Percentiles rank a stretch among this genome's conserved stretches.
Evolutionary conservation across 1,139 yeast genomes (phyloP).

Genomic region (Zygotorulaspora mrakii): DNA sequence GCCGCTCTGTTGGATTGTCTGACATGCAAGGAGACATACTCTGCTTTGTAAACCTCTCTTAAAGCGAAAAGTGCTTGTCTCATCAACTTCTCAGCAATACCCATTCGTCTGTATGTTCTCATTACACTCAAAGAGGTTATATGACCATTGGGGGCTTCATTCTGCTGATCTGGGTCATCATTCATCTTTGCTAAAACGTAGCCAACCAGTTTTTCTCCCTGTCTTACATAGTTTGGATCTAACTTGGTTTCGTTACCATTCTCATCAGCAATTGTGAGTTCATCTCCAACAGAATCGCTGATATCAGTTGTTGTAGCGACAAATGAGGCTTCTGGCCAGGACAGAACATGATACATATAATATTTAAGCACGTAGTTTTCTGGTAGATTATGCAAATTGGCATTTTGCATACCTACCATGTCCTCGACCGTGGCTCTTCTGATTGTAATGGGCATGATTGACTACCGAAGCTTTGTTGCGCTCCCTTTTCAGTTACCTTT

Average conservation of each 20-base stretch:
- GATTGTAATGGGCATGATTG: constrained; percentile 74
- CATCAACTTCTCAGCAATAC: constrained; percentile 91
- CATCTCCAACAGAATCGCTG: constrained; percentile 39
- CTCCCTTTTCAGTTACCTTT: too few species aligned
- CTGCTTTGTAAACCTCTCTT: constrained; percentile 77
- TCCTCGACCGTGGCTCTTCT: constrained; percentile 86
- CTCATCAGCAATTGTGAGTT: constrained; percentile 24
- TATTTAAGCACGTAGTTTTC: constrained; percentile 91
- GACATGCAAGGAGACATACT: constrained; percentile 87
- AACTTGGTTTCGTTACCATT: constrained; percentile 37
- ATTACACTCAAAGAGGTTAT: constrained; percentile 90
- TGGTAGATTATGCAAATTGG: constrained; percentile 87
- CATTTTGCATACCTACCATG: constrained; percentile 93
- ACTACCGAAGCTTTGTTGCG: too few species aligned
- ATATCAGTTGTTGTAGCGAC: constrained; percentile 77
- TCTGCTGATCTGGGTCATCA: constrained; percentile 68
- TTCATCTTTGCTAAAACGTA: constrained; percentile 96
- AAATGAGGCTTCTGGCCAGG: constrained; percentile 98
- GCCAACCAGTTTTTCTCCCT: constrained; percentile 82
- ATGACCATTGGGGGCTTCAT: constrained; percentile 85
- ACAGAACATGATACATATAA: constrained; percentile 85
- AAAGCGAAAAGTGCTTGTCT: constrained; percentile 76
- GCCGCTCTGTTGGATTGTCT: constrained; percentile 94
- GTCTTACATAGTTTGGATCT: constrained; percentile 52
- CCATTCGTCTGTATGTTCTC: constrained; percentile 94